Conservation (phyloP, 2,329 filamentous ascomycete species). For the Cladosporium colombiae region DNA sequence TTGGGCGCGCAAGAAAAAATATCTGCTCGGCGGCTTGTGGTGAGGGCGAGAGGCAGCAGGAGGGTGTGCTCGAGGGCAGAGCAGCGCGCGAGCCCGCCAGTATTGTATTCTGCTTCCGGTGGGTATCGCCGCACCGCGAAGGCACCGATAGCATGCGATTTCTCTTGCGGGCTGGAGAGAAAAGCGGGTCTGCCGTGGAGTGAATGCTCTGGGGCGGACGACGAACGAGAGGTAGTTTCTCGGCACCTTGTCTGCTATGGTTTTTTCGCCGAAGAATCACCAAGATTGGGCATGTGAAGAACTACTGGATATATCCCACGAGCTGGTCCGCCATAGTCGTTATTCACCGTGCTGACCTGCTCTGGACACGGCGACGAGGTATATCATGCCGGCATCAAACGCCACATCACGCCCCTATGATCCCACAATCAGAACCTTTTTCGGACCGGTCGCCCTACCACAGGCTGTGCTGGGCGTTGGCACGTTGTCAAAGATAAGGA, state of each 20-base stretch:
- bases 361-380: background rate
- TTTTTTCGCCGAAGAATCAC: slow-evolving; percentile 18
- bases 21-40: background rate
- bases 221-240: slow-evolving; percentile 15
- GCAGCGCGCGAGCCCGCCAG: background rate
- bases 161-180: slow-evolving; percentile 7
- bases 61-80: slow-evolving; percentile 11
- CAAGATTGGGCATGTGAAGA: slow-evolving; percentile 15
- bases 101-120: slow-evolving; percentile 4
- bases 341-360: background rate
- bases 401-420: background rate
- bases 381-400: background rate
- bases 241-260: slow-evolving; percentile 4
- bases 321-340: background rate
- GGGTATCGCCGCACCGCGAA: slow-evolving; percentile 17
- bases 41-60: background rate
- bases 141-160: slow-evolving; percentile 17
- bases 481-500: slow-evolving; percentile 16
- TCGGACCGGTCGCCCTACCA: background rate
- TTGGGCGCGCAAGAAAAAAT: background rate
- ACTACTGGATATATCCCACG: background rate
- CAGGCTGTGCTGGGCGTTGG: slow-evolving; percentile 4
- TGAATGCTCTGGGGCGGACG: slow-evolving; percentile 18
- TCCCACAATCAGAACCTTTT: background rate
- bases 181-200: slow-evolving; percentile 11